These are phyloP conservation scores for Colletotrichum lini DNA, from an alignment of 2,329 filamentous ascomycete genomes.

Conservation along the genomic window DNA sequence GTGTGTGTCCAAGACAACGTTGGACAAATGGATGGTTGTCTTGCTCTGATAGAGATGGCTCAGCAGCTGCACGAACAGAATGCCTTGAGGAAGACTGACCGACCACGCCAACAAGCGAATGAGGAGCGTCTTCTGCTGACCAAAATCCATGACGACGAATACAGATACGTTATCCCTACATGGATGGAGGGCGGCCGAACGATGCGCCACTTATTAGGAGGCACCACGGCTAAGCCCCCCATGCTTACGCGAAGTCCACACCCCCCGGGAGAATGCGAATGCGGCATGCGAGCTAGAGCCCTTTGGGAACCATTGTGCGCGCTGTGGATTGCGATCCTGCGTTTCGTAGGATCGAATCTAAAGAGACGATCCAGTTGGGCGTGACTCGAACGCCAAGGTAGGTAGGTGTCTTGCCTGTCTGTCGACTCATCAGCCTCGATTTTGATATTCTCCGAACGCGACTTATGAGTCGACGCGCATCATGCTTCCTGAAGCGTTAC, in stretches of 20 bases:
- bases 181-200: conserved; percentile 5
- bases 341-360: not conserved
- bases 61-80: not conserved
- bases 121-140: not conserved
- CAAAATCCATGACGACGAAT: conserved; percentile 2
- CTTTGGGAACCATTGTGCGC: conserved; percentile 33
- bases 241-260: conserved; percentile 1
- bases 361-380: not conserved
- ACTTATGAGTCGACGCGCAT: conserved; percentile 4
- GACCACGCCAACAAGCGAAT: not conserved
- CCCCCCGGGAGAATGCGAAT: not conserved
- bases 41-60: not conserved
- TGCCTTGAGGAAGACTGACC: not conserved
- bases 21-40: not conserved
- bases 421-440: not conserved
- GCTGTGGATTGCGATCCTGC: not conserved
- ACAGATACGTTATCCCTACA: not conserved
- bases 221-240: not conserved
- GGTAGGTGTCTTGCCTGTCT: not conserved
- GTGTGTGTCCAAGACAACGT: not conserved
- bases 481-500: conserved; percentile 4
- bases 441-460: not conserved
- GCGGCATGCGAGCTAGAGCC: conserved; percentile 14
- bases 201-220: not conserved
- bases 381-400: conserved; percentile 12